Evolutionary conservation across 176 grass and related monocot genomes (phyloP).

Genomic region (Cymbopogon citratus): DNA sequence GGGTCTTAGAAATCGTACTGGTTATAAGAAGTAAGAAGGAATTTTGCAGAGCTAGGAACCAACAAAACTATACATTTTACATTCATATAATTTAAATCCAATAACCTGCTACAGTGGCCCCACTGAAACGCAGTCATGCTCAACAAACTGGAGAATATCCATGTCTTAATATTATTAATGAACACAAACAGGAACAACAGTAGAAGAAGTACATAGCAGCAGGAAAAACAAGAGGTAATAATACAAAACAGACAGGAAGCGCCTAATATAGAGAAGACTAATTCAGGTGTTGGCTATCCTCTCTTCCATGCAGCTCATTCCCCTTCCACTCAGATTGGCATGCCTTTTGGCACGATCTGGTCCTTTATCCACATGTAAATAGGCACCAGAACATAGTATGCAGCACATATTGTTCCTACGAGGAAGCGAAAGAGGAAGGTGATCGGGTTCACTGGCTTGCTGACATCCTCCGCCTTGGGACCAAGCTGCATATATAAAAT

Average conservation of each 20-base stretch:
- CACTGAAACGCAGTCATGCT: background rate
- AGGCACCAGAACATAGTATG: constrained; percentile 89
- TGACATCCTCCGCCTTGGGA: constrained; percentile 79
- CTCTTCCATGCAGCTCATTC: constrained; percentile 17
- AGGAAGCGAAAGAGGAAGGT: constrained; percentile 65
- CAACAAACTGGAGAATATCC: background rate
- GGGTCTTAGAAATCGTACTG: background rate
- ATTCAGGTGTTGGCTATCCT: constrained; percentile 25
- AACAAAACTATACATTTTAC: background rate
- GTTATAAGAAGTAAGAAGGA: background rate
- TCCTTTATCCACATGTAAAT: constrained; percentile 99
- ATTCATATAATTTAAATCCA: background rate
- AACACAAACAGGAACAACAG: constrained; percentile 15
- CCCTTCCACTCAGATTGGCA: constrained; percentile 55
- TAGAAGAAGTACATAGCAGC: constrained; percentile 16
- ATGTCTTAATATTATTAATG: constrained; percentile 33
- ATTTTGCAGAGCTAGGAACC: background rate
- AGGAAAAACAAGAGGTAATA: constrained; percentile 22
- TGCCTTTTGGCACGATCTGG: constrained; percentile 87
- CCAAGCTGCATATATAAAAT: constrained; percentile 66
- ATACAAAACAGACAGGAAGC: constrained; percentile 25
- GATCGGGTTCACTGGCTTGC: constrained; percentile 70
- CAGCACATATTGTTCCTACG: constrained; percentile 62
- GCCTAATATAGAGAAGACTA: constrained; percentile 49
- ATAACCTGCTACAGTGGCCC: constrained; percentile 16